Evolutionary conservation across 2,329 filamentous ascomycete genomes (phyloP), one percentile per base, ranked within the genome.

Genomic region (Westerdykella ornata): DNA sequence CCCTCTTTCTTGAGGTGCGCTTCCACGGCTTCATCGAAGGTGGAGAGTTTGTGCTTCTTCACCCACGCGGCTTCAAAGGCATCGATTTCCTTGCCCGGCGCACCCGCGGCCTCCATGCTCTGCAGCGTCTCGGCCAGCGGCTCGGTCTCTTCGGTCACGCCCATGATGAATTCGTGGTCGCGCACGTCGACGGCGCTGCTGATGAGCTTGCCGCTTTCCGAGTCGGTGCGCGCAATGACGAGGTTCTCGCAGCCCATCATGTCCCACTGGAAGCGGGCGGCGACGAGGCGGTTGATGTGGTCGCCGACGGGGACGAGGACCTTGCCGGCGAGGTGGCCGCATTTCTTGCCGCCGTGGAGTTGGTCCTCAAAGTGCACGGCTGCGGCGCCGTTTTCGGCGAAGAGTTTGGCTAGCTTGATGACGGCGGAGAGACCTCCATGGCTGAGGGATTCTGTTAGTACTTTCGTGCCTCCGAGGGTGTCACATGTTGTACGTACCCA

Each of bases 291-390:
- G 71, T 95, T 96, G 73, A 97, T 94, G 71, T 98, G 92, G 65
- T 97, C 92, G 46, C 88, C 85, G 1, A 89, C 81, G 0, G 92
- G 90, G 2, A 97, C 92, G 7, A 98, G 74, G 1, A 97, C 92
- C 66, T 97, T 98, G 53, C 92, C 92, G 1, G 92, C 92, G 46
- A 97, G 72, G 69, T 98, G 92, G 13, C 92, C 92, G 62, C 92
- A 98, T 70, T 97, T 98, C 75, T 98, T 98, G 46, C 92, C 92
- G 33, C 92, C 92, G 62, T 97, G 92, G 35, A 97, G 78, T 69
- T 98, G 92, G 62, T 98, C 92, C 68, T 98, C 92, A 48, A 98
- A 95, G 67, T 98, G 92, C 2, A 98, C 92, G 7, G 85, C 92
- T 0, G 92, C 92, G 1, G 92, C 92, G 39, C 92, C 92, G 54